Conservation (phyloP, 2,329 filamentous ascomycete species). For the Colletotrichum higginsianum region DNA sequence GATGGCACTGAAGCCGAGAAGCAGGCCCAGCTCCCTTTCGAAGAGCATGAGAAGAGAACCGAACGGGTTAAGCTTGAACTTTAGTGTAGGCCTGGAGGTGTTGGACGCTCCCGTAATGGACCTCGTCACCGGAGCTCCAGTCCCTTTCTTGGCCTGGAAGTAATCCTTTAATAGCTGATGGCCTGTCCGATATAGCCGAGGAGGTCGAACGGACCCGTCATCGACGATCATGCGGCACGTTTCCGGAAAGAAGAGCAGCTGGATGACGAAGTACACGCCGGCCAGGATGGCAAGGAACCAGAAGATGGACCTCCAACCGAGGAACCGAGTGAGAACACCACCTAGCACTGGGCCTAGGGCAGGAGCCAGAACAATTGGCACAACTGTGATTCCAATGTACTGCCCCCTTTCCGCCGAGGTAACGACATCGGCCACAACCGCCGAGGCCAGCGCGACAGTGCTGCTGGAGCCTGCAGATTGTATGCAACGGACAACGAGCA, state of each 20-base stretch:
- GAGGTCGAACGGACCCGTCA: constrained; percentile 64
- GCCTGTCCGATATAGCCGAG: constrained; percentile 53
- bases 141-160: constrained; percentile 32
- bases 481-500: constrained; percentile 73
- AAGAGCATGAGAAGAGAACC: constrained; percentile 57
- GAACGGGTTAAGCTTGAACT: constrained; percentile 59
- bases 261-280: constrained; percentile 53
- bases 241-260: constrained; percentile 61
- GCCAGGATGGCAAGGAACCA: constrained; percentile 52
- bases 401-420: constrained; percentile 64
- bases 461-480: constrained; percentile 71
- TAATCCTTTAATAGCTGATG: constrained; percentile 46
- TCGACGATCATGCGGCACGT: constrained; percentile 64
- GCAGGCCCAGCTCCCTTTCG: constrained; percentile 59
- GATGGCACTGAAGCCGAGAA: constrained; percentile 61
- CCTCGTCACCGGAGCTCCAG: constrained; percentile 16
- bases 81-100: constrained; percentile 47
- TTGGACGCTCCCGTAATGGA: constrained; percentile 38
- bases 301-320: constrained; percentile 60
- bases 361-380: constrained; percentile 61
- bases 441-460: constrained; percentile 72
- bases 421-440: constrained; percentile 75
- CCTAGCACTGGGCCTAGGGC: constrained; percentile 60
- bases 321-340: constrained; percentile 55
- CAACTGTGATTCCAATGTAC: constrained; percentile 57